phyloP scores from a whole-genome alignment of 495 filamentous ascomycete species.

The Penicillium bovifimosum region DNA sequence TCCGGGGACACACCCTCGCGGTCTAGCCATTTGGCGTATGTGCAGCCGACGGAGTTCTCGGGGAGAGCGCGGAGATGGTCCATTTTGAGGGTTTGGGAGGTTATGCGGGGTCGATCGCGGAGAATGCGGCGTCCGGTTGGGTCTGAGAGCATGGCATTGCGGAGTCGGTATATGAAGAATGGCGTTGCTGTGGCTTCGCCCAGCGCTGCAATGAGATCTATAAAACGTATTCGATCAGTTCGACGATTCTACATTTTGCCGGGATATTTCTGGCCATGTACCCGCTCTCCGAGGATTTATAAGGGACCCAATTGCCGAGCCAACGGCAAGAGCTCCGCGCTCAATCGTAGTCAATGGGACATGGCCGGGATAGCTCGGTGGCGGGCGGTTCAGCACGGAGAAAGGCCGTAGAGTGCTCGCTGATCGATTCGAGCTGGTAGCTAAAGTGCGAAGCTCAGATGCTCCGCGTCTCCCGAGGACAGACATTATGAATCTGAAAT shows the following conservation, averaged over 20 bases:
- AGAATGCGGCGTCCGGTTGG: constrained; percentile 89
- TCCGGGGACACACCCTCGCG: constrained; percentile 89
- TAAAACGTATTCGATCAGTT: background rate
- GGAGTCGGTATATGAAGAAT: constrained; percentile 90
- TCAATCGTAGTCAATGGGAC: constrained; percentile 78
- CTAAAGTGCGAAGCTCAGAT: constrained; percentile 16
- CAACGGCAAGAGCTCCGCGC: constrained; percentile 69
- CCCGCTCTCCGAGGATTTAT: constrained; percentile 74
- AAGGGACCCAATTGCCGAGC: constrained; percentile 75
- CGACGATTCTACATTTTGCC: background rate
- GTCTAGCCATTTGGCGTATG: constrained; percentile 85
- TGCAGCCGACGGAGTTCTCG: constrained; percentile 69
- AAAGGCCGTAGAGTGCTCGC: constrained; percentile 42
- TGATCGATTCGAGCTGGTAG: constrained; percentile 3
- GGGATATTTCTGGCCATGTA: constrained; percentile 20
- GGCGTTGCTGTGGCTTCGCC: constrained; percentile 92
- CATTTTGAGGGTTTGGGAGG: constrained; percentile 67
- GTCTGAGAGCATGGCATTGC: constrained; percentile 79
- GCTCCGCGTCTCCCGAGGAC: constrained; percentile 25
- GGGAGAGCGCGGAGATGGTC: constrained; percentile 65
- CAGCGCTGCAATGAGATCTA: constrained; percentile 88
- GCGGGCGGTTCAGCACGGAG: constrained; percentile 74
- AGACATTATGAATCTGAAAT: constrained; percentile 26
- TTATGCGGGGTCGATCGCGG: constrained; percentile 82
- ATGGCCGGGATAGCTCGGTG: constrained; percentile 75